Evolutionary conservation across 1,139 yeast genomes (phyloP), one percentile per base, ranked within the genome.

Genomic region (Candida glucosophila): DNA sequence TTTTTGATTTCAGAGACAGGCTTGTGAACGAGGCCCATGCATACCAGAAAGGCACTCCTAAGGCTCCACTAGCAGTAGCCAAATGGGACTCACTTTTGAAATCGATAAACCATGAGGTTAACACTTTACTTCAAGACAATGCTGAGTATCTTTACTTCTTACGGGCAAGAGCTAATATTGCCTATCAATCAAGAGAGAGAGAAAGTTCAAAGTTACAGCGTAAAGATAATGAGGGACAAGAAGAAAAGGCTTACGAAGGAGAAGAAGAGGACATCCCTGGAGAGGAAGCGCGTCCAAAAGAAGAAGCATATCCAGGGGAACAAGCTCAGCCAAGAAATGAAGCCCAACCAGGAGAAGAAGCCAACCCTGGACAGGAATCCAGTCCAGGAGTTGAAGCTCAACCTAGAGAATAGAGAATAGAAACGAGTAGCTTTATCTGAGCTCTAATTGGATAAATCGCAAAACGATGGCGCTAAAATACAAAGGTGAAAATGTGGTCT

Each of bases 91-190:
- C 51, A 3, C 70, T 75, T 37, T 49, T 81, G 30, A 54, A 55
- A 14, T 77, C 73, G 31, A 63, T 80, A 12, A 77, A 75, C 38
- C 58, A 62, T 36, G 81, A 83, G 31, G 57, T 82, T 25, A 62
- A 67, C 27, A 58, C 74, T 20, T 49, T 85, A 30, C 55, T 73
- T 17, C 67, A 73, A 33, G 95, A 86, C 45, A 73, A 79, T 30
- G 80, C 77, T 16, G 78, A 77, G 35, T 79, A 75, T 45, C 56
- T 83, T 39, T 73, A 76, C 31, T 68, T 82, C 27, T 61, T 79
- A 31, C 67, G 95, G 43, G 88, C 93, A 9, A 72, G 77, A 47
- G 93, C 94, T 12, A 88, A 86, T 44, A 55, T 81, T 22, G 78
- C 79, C 11, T 79, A 81, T 49, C 95, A 85, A 53, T 57, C 61